Conservation (phyloP, 2,329 filamentous ascomycete species). For the Rhinocladiella similis region DNA sequence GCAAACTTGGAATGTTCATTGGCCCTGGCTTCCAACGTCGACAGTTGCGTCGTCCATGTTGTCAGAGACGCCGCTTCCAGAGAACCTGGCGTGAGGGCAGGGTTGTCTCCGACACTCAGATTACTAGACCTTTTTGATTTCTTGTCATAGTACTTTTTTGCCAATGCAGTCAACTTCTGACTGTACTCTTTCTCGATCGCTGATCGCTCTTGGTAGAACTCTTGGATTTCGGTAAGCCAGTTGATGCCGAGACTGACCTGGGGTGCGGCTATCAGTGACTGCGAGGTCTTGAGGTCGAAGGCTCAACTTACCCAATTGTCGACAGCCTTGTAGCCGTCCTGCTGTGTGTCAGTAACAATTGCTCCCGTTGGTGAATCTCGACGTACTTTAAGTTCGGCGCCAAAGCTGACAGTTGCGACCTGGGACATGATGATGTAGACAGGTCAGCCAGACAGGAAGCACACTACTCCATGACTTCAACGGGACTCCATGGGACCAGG, state of each 20-base stretch:
- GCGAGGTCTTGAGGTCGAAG: constrained; percentile 7
- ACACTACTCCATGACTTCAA: constrained; percentile 16
- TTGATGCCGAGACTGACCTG: constrained; percentile 79
- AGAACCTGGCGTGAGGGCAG: constrained; percentile 89
- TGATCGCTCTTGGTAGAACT: constrained; percentile 94
- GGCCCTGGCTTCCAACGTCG: constrained; percentile 82
- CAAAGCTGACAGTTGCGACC: constrained; percentile 56
- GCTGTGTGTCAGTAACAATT: constrained; percentile 23
- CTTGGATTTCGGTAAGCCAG: constrained; percentile 96
- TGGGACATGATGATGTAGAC: constrained; percentile 26
- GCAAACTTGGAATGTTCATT: constrained; percentile 85
- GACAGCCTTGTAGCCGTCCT: constrained; percentile 97
- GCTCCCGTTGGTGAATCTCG: neutral
- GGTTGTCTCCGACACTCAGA: constrained; percentile 90
- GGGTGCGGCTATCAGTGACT: constrained; percentile 8
- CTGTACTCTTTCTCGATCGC: constrained; percentile 97
- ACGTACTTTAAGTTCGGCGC: constrained; percentile 85
- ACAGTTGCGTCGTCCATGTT: constrained; percentile 93
- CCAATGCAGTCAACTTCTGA: constrained; percentile 78
- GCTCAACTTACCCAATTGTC: constrained; percentile 70
- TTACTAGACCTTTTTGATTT: constrained; percentile 86
- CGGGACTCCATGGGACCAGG: neutral
- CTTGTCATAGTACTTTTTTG: constrained; percentile 97
- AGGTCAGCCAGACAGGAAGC: constrained; percentile 6
- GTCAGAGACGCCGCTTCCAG: constrained; percentile 95